Conservation (phyloP, 345 rosid species). For the Linum usitatissimum region DNA sequence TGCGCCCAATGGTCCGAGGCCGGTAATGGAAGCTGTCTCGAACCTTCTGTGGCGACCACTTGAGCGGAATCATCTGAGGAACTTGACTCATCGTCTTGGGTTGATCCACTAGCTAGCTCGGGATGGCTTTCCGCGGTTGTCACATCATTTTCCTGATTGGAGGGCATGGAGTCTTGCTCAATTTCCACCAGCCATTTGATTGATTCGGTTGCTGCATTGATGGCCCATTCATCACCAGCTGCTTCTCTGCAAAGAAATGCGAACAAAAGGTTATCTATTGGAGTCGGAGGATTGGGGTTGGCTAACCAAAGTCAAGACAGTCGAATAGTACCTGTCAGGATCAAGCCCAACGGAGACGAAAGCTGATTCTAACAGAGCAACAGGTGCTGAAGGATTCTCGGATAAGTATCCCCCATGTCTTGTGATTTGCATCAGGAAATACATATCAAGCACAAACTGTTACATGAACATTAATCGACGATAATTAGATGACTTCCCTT, state of each 20-base stretch:
- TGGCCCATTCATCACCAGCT: conserved; percentile 25
- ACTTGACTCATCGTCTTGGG: conserved; percentile 9
- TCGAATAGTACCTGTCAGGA: conserved; percentile 30
- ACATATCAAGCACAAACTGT: conserved; percentile 38
- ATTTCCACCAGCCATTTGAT: conserved; percentile 27
- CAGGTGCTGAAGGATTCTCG: conserved; percentile 25
- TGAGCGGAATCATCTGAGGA: conserved; percentile 11
- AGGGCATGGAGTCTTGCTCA: conserved; percentile 10
- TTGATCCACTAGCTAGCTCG: conserved; percentile 18
- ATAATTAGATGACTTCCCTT: background rate
- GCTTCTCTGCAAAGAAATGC: conserved; percentile 18
- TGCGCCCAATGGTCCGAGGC: conserved; percentile 3
- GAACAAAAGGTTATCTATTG: background rate
- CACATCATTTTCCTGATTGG: conserved; percentile 7
- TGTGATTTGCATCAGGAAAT: conserved; percentile 38
- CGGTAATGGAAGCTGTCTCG: conserved; percentile 2
- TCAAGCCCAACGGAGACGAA: conserved; percentile 35
- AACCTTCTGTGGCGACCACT: background rate
- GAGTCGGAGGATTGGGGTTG: background rate
- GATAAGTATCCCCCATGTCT: conserved; percentile 36
- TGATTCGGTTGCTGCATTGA: conserved; percentile 29
- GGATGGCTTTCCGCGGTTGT: conserved; percentile 7
- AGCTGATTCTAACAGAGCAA: conserved; percentile 25
- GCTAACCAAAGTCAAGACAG: background rate
- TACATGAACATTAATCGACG: conserved; percentile 10